Conservation (phyloP, 2,329 filamentous ascomycete species). For the Penicillium sp. region DNA sequence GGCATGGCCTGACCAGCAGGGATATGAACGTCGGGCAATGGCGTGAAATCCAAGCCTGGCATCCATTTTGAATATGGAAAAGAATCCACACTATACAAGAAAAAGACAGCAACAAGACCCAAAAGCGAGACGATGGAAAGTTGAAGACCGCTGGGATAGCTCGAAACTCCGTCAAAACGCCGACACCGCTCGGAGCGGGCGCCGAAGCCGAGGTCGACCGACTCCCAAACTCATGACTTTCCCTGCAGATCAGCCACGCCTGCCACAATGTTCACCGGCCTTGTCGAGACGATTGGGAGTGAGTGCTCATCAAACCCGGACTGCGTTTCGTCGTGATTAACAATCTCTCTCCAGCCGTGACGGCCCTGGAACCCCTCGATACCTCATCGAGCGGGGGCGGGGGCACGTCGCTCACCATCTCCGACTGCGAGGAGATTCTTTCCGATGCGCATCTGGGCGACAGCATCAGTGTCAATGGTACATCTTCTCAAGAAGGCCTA, state of each 20-base stretch:
- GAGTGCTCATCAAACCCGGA: conserved; percentile 38
- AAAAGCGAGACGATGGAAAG: neutral
- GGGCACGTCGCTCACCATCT: conserved; percentile 87
- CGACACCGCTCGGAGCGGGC: conserved; percentile 25
- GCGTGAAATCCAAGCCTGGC: conserved; percentile 25
- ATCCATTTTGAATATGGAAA: conserved; percentile 23
- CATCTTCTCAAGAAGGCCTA: neutral
- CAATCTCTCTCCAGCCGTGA: conserved; percentile 62
- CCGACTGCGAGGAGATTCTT: conserved; percentile 71
- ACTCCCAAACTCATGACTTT: conserved; percentile 12
- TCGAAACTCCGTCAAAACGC: conserved; percentile 26
- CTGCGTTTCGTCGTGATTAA: conserved; percentile 20
- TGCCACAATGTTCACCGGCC: conserved; percentile 83
- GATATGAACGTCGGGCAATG: conserved; percentile 23
- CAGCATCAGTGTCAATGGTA: conserved; percentile 89
- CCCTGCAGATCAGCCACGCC: conserved; percentile 15
- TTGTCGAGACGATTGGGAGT: conserved; percentile 92
- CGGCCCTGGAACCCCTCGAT: conserved; percentile 75
- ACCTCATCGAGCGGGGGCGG: conserved; percentile 66
- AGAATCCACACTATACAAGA: neutral
- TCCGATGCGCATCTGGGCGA: conserved; percentile 82
- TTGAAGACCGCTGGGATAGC: conserved; percentile 19
- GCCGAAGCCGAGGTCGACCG: conserved; percentile 28
- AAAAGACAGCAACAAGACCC: conserved; percentile 1
- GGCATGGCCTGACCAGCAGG: conserved; percentile 20